These are phyloP conservation scores for Coelastrella sp. DNA, from an alignment of 139 green algal genomes.

Conservation along the genomic window DNA sequence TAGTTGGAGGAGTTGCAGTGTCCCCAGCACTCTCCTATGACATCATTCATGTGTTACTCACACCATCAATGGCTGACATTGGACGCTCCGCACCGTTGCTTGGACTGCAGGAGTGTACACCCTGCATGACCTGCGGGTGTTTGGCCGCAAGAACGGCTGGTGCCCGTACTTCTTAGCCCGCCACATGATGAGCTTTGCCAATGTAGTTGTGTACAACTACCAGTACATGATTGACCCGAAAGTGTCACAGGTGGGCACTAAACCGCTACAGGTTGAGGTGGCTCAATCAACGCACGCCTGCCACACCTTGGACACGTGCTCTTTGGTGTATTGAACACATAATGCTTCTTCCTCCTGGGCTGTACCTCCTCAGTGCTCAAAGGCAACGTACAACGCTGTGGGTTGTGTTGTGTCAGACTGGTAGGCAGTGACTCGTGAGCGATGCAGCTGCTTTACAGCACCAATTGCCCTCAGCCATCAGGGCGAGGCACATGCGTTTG, in stretches of 20 bases:
- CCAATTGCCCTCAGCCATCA: neutral
- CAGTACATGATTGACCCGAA: constrained; percentile 99
- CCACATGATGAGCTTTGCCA: constrained; percentile 96
- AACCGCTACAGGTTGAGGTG: too few relatives aligned
- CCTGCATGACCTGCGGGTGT: constrained; percentile 86
- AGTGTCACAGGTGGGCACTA: constrained; percentile 60
- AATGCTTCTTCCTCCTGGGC: too few relatives aligned
- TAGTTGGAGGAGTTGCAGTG: too few relatives aligned
- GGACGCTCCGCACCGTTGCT: too few relatives aligned
- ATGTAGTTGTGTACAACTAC: constrained; percentile 99
- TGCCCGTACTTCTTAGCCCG: constrained; percentile 99
- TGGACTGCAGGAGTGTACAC: constrained; percentile 86
- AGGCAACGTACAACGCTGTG: too few relatives aligned
- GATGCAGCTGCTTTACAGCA: neutral
- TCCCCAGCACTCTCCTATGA: too few relatives aligned
- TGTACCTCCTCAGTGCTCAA: too few relatives aligned
- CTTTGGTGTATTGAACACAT: too few relatives aligned
- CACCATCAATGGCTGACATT: too few relatives aligned
- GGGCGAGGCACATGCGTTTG: neutral
- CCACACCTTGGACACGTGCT: too few relatives aligned
- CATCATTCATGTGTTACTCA: too few relatives aligned
- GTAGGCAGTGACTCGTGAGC: neutral
- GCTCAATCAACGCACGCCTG: too few relatives aligned
- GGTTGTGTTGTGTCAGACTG: neutral
- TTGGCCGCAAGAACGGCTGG: constrained; percentile 92